Evolutionary conservation across 2,329 filamentous ascomycete genomes (phyloP), one percentile per base, ranked within the genome.

Genomic region (Balansia obtecta): DNA sequence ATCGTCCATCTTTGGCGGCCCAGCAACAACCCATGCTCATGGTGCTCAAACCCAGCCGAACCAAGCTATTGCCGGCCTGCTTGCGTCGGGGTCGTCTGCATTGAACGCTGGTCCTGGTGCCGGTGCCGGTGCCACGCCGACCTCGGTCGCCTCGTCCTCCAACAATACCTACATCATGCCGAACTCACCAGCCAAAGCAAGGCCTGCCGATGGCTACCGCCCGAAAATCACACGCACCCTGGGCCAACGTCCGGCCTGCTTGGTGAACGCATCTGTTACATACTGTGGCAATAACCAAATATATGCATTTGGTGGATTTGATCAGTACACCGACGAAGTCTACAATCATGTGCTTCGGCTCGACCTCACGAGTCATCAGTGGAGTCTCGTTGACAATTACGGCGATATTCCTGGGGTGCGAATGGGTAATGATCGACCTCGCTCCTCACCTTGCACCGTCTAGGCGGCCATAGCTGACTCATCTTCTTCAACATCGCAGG

Each of bases 261-360:
- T 98, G 46, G 91, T 98, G 58, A 98, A 98, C 73, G 93, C 93
- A 48, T 97, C 93, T 1, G 91, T 97, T 53, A 98, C 93, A n/a
- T 96, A 95, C 66, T 95, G 93, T 62, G 90, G 90, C 53, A 93
- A 95, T 69, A 93, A 97, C 65, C 83, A 93, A 67, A 97, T 98
- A 60, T 97, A 94, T 68, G 93, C 91, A 11, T 98, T 98, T 72
- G 93, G 93, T 42, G 93, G 93, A 16, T 98, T 98, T 63, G 93
- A 98, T 64, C 91, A 97, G 68, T 97, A 95, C 64, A 98, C 93
- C 0, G 93, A 98, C 65, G 93, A 98, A 72, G 87, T 98, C 16
- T 98, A 98, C 70, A 98, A 98, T 63, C 93, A 98, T 70, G 93
- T 98, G 41, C 74, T 98, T 55, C 84, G 82, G 60, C 72, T 98